phyloP scores from a whole-genome alignment of 306 rosid genomes.

The Acacia melanoxylon region DNA sequence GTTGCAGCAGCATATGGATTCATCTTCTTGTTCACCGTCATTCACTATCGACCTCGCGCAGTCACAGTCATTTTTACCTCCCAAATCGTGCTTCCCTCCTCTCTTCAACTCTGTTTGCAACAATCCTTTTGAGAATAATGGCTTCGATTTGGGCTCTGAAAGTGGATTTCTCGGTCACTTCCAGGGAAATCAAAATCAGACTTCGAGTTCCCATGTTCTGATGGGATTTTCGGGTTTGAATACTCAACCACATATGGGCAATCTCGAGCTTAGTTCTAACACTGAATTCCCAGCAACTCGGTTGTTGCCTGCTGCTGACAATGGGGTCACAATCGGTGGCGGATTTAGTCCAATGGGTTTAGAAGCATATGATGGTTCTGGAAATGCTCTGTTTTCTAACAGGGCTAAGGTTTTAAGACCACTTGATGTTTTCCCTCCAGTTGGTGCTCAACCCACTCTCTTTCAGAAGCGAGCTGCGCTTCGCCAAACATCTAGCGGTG shows the following conservation, averaged over 20 bases:
- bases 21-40: constrained; percentile 64
- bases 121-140: constrained; percentile 50
- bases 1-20: constrained; percentile 58
- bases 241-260: constrained; percentile 38
- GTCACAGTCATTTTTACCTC: constrained; percentile 45
- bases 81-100: constrained; percentile 53
- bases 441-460: constrained; percentile 69
- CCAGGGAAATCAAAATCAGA: constrained; percentile 27
- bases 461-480: constrained; percentile 83
- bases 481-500: constrained; percentile 43
- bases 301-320: constrained; percentile 31
- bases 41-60: constrained; percentile 54
- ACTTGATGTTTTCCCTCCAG: constrained; percentile 49
- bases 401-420: constrained; percentile 48
- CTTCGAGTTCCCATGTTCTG: constrained; percentile 45
- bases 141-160: constrained; percentile 59
- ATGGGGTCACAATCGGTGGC: constrained; percentile 22
- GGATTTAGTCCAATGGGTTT: constrained; percentile 41
- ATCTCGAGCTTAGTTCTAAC: constrained; percentile 44
- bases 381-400: constrained; percentile 45
- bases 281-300: constrained; percentile 46
- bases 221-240: constrained; percentile 40
- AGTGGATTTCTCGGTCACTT: constrained; percentile 40
- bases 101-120: constrained; percentile 43
- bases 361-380: constrained; percentile 46